Evolutionary conservation across 345 rosid genomes (phyloP).

Genomic region (Chamaenerion angustifolium): DNA sequence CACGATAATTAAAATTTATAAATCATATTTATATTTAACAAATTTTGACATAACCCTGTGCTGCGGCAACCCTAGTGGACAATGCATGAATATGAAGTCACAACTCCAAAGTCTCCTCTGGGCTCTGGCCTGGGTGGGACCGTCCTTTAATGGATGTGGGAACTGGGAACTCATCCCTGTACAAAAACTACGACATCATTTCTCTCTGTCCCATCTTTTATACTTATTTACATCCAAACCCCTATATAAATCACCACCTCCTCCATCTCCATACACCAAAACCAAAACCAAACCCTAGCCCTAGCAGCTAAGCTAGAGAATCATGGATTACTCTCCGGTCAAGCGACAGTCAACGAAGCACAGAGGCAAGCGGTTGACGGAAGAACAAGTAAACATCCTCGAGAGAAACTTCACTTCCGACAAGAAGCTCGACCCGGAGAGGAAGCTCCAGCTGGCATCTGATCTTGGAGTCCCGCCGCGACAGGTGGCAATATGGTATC

Average conservation of each 20-base stretch:
- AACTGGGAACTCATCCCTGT: no score
- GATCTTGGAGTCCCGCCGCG: constrained; percentile 60
- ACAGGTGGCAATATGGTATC: constrained; percentile 92
- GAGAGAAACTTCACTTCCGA: constrained; percentile 56
- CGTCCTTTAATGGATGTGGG: neutral
- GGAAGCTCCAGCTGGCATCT: constrained; percentile 52
- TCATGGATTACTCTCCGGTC: constrained; percentile 13
- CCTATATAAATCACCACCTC: no score
- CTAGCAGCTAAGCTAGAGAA: no score
- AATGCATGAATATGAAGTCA: constrained; percentile 3
- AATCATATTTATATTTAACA: no score
- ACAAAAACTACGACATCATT: no score
- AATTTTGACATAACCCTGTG: no score
- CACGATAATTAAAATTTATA: no score
- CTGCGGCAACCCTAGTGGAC: neutral
- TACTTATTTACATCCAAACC: no score
- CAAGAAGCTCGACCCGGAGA: constrained; percentile 67
- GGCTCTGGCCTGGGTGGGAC: no score
- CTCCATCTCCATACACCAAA: no score
- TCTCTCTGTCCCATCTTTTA: no score
- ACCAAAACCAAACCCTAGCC: no score
- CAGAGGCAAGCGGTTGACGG: constrained; percentile 37
- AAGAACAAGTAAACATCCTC: constrained; percentile 54
- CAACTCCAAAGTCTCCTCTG: constrained; percentile 1
- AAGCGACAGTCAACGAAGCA: constrained; percentile 4